These are phyloP conservation scores for Somion occarium DNA, from an alignment of 1,284 basidiomycete genomes.

Conservation along the genomic window DNA sequence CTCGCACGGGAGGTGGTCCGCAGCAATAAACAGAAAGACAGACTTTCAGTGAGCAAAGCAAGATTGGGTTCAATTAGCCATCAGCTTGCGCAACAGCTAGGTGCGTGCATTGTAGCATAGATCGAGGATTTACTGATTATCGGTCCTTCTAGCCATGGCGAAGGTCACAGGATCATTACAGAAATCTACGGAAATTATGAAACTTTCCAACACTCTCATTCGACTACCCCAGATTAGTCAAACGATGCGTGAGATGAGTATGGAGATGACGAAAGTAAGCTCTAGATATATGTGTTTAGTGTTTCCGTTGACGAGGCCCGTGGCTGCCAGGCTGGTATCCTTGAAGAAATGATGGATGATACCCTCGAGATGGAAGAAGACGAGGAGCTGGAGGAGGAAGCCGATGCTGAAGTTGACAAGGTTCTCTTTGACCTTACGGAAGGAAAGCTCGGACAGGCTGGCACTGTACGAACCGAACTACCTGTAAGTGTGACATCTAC, in stretches of 20 bases:
- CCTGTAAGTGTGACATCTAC: constrained; percentile 56
- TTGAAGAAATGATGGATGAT: constrained; percentile 93
- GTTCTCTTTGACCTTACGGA: constrained; percentile 95
- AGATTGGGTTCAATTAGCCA: constrained; percentile 87
- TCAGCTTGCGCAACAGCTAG: constrained; percentile 91
- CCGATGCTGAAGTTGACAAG: constrained; percentile 96
- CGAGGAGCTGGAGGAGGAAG: constrained; percentile 94
- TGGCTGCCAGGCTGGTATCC: constrained; percentile 72
- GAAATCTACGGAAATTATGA: constrained; percentile 99
- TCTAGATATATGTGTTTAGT: background rate
- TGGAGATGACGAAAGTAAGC: constrained; percentile 96
- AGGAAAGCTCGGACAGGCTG: constrained; percentile 88
- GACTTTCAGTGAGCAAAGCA: constrained; percentile 90
- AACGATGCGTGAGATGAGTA: constrained; percentile 95
- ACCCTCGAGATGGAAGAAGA: constrained; percentile 86
- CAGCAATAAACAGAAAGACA: constrained; percentile 91
- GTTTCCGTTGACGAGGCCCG: background rate
- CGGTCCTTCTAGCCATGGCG: constrained; percentile 69
- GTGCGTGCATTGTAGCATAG: constrained; percentile 39
- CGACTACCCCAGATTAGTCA: constrained; percentile 91
- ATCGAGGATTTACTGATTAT: background rate
- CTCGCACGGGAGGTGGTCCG: constrained; percentile 93
- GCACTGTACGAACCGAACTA: constrained; percentile 65
- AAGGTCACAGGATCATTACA: constrained; percentile 97
- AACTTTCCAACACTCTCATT: constrained; percentile 88